Conservation (phyloP, 1,284 basidiomycete species). For the Ganoderma leucocontextum region DNA sequence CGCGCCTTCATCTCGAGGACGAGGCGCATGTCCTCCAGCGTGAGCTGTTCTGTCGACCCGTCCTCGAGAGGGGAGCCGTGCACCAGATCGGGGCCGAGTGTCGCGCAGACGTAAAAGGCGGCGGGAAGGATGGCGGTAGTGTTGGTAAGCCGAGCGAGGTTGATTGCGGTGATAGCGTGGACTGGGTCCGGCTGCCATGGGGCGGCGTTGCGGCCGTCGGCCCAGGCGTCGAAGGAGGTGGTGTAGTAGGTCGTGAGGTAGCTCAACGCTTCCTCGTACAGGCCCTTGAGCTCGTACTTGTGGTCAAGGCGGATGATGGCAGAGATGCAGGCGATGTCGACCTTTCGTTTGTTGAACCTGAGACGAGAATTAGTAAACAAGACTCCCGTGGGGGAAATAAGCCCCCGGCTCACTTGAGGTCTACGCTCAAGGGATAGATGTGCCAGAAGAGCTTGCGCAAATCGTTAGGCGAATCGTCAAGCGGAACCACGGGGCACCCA, state of each 20-base stretch:
- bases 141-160: conserved; percentile 21
- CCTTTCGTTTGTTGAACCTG: not conserved
- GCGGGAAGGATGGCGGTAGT: conserved; percentile 20
- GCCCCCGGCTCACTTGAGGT: conserved; percentile 8
- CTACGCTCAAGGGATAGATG: conserved; percentile 14
- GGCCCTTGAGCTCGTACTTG: conserved; percentile 24
- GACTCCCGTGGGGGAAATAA: not conserved
- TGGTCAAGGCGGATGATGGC: conserved; percentile 23
- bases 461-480: conserved; percentile 29
- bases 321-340: conserved; percentile 20
- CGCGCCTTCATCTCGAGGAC: conserved; percentile 12
- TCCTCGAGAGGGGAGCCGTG: conserved; percentile 11
- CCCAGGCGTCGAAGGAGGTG: conserved; percentile 19
- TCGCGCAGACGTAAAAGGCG: conserved; percentile 22
- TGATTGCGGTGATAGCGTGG: conserved; percentile 23
- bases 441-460: conserved; percentile 19
- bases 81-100: conserved; percentile 15
- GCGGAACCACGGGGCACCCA: conserved; percentile 29
- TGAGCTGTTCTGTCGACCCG: conserved; percentile 21
- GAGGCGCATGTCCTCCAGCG: conserved; percentile 15
- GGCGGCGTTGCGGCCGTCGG: conserved; percentile 1
- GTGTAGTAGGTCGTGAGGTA: conserved; percentile 22
- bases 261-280: conserved; percentile 12
- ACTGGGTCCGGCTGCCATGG: conserved; percentile 17
- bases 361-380: not conserved